Evolutionary conservation across 2,329 filamentous ascomycete species (phyloP).

Genomic region (Paracoccidioides brasiliensis): DNA sequence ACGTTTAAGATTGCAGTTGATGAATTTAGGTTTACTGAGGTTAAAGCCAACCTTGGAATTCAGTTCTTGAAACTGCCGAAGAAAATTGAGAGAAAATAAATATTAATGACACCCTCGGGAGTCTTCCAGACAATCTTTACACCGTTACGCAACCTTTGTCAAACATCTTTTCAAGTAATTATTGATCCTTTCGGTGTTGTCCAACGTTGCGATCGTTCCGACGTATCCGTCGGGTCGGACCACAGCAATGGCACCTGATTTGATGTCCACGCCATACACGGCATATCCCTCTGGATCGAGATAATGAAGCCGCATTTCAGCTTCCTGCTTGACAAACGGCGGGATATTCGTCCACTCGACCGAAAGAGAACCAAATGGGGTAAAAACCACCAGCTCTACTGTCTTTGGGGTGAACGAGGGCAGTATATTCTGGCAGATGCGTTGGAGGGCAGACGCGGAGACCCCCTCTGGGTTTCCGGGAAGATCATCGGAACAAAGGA

Average conservation of each 20-base stretch:
- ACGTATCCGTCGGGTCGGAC: conserved; percentile 27
- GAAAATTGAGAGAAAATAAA: not conserved
- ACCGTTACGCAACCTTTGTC: not conserved
- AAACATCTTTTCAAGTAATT: conserved; percentile 13
- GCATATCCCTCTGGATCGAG: not conserved
- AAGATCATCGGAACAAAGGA: not conserved
- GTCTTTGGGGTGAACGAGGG: not conserved
- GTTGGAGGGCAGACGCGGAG: not conserved
- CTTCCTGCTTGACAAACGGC: not conserved
- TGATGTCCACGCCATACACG: not conserved
- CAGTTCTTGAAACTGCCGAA: not conserved
- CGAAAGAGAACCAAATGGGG: not conserved
- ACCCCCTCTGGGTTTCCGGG: not conserved
- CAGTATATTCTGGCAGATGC: not conserved
- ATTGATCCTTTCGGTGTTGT: conserved; percentile 14
- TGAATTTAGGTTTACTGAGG: too few species aligned
- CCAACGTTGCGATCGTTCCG: conserved; percentile 15
- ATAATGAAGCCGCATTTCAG: not conserved
- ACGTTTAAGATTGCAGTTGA: too few species aligned
- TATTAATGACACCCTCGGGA: not conserved
- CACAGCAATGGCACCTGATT: conserved; percentile 19
- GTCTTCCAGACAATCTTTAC: not conserved
- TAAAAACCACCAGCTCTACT: not conserved
- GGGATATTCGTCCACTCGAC: not conserved
- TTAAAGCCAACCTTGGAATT: too few species aligned